A percentile compares a stretch with the other conserved stretches of the same genome.
These are phyloP conservation scores for Calonectria crousiana DNA, from an alignment of 2,329 filamentous ascomycete species.

Conservation along the genomic window DNA sequence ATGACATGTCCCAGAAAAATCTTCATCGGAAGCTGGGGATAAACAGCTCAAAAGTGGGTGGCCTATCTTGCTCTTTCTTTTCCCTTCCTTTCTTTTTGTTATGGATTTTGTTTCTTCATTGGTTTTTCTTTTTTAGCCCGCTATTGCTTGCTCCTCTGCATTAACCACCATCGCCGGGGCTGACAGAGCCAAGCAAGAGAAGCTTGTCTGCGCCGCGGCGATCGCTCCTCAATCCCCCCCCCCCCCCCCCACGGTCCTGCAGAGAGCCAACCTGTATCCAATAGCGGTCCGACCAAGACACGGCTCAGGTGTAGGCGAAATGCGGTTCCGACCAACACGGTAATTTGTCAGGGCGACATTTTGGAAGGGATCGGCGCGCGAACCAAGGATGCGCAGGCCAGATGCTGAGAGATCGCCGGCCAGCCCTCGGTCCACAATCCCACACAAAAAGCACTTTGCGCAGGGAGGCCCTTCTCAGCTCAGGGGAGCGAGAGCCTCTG, in stretches of 20 bases:
- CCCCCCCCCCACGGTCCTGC: neutral
- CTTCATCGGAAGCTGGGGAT: neutral
- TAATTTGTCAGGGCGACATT: neutral
- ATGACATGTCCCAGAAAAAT: constrained; percentile 8
- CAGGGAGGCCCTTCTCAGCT: neutral
- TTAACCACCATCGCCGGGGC: neutral
- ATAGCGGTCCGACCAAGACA: neutral
- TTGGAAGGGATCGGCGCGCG: neutral
- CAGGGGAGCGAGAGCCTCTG: neutral
- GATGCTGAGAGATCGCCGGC: neutral
- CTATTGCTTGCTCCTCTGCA: neutral
- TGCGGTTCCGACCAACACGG: neutral
- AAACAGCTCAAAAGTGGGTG: neutral
- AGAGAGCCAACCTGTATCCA: neutral
- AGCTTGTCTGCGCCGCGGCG: neutral
- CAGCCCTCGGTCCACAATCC: neutral
- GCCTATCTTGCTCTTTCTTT: neutral
- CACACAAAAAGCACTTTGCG: neutral
- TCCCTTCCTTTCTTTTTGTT: neutral
- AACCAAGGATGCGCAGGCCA: neutral
- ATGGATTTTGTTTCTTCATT: neutral
- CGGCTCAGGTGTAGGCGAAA: neutral
- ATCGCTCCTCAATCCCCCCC: neutral
- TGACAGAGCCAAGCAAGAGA: neutral
- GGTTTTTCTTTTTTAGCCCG: neutral